phyloP scores from a whole-genome alignment of 805 yeast species.

The Yarrowia alimentaria region DNA sequence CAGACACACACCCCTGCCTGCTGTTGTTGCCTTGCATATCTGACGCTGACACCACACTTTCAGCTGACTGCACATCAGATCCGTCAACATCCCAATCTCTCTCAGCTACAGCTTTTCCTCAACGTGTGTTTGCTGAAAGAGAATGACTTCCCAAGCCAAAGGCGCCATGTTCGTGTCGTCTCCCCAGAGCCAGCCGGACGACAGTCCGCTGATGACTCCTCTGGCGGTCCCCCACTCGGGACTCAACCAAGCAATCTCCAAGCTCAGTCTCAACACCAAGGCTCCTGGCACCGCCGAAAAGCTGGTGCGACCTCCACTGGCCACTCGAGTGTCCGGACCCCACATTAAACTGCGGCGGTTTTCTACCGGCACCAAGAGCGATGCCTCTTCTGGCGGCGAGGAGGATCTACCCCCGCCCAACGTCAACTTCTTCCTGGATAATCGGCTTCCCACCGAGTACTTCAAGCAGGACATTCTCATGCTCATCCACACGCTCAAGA shows the following conservation, averaged over 20 bases:
- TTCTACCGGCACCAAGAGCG: slow-evolving; percentile 14
- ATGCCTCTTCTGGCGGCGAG: slow-evolving; percentile 31
- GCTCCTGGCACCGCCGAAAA: slow-evolving; percentile 15
- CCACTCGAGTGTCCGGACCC: slow-evolving; percentile 12
- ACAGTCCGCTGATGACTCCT: slow-evolving; percentile 19
- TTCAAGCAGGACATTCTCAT: slow-evolving; percentile 77
- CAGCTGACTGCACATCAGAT: slow-evolving; percentile 15
- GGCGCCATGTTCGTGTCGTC: slow-evolving; percentile 6
- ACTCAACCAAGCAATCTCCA: slow-evolving; percentile 18
- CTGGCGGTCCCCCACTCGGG: slow-evolving; percentile 14
- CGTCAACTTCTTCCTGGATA: slow-evolving; percentile 22
- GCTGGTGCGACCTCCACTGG: slow-evolving; percentile 21
- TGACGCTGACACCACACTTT: slow-evolving; percentile 16
- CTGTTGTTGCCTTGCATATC: slow-evolving; percentile 23
- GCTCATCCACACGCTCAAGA: slow-evolving; percentile 58
- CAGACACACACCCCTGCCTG: slow-evolving; percentile 20
- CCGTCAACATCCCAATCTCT: slow-evolving; percentile 15
- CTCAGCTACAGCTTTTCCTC: not conserved
- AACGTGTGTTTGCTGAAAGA: no score
- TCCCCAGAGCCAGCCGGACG: slow-evolving; percentile 19
- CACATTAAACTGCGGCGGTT: slow-evolving; percentile 25
- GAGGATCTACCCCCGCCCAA: slow-evolving; percentile 45
- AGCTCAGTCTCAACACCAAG: slow-evolving; percentile 19
- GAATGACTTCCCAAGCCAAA: slow-evolving; percentile 1
- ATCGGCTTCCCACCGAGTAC: slow-evolving; percentile 72